A percentile compares a stretch with the other conserved stretches of the same genome.
These are phyloP conservation scores for Paecilomyces dactylethromorphus DNA, from an alignment of 2,329 filamentous ascomycete genomes.

Conservation along the genomic window DNA sequence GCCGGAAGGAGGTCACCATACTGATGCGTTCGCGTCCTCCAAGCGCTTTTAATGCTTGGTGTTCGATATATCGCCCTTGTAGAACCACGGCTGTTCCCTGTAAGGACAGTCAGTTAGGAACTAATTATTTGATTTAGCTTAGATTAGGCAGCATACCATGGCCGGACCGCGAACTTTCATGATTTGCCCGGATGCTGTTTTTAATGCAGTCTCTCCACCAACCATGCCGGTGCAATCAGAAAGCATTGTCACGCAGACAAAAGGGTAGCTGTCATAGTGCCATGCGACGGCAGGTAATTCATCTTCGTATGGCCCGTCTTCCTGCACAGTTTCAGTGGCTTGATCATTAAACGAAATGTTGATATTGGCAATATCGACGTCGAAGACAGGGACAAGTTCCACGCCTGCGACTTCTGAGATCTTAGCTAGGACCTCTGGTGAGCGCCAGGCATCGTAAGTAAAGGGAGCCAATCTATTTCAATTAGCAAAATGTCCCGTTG, in stretches of 20 bases:
- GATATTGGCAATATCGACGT: background rate
- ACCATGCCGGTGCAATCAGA: conserved; percentile 43
- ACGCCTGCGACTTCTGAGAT: conserved; percentile 53
- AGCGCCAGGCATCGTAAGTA: conserved; percentile 53
- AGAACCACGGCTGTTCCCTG: conserved; percentile 47
- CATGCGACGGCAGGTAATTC: conserved; percentile 38
- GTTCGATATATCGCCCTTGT: conserved; percentile 60
- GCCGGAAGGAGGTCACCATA: conserved; percentile 58
- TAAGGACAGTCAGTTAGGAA: background rate
- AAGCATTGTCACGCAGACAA: conserved; percentile 49
- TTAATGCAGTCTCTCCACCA: conserved; percentile 55
- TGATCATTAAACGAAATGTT: background rate
- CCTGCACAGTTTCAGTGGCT: background rate
- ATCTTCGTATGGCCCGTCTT: conserved; percentile 38
- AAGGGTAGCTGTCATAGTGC: conserved; percentile 48
- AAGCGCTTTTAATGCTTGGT: conserved; percentile 52
- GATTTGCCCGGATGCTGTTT: conserved; percentile 44
- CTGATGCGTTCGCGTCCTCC: conserved; percentile 55
- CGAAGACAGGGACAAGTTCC: conserved; percentile 45
- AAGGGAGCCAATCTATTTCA: conserved; percentile 53
- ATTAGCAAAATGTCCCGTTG: conserved; percentile 5
- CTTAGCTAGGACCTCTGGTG: conserved; percentile 46
- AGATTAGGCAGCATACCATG: conserved; percentile 25
- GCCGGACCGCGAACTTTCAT: conserved; percentile 39
- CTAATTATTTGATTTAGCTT: background rate